Base-by-base conservation (phyloP, 352 stramenopile genomes). In the Globisporangium alternatum region DNA sequence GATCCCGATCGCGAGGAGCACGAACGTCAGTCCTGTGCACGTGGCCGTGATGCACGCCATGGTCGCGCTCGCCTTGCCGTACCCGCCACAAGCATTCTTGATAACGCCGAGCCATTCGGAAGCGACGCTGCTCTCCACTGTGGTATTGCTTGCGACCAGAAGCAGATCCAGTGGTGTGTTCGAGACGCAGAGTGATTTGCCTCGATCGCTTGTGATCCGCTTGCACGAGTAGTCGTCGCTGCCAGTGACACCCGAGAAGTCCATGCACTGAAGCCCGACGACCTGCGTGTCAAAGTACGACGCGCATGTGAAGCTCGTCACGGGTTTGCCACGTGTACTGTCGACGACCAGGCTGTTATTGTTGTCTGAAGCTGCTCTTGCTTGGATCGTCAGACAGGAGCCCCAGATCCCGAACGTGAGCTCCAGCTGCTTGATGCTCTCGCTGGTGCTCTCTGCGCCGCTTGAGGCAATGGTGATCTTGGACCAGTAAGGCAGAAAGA, bases 401-500 rank as follows among this genome's bases (percentile, higher is more conserved):
- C 76, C 80, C 80, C 80, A 89, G 10, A 88, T 65, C 0, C 80
- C 78, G 48, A 85, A 75, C 3, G 64, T 72, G 45, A 89, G 57
- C 63, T 89, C 76, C 12, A 83, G 35, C 44, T 70, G 65, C 2
- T 68, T 25, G n/a, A 21, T 47, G 5, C 12, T 49, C 10, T 30
- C 25, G 45, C n/a, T 31, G 13, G 5, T 7, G 33, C 45, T 47
- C 15, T 45, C 39, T 12, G 6, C 13, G n/a, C 15, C n/a, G 2
- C 12, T 45, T 21, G 39, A 12, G 17, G 22, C 41, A 43, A 48
- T 49, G 15, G 37, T 6, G 33, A 80, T 54, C 52, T 70, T 73
- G 25, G 76, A 84, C 80, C 80, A 89, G 58, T 83, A 89, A 7
- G 80, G 80, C 28, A 89, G 53, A 10, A 86, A 48, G 15, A 89